These are phyloP conservation scores for Kazachstania psychrophila DNA, from an alignment of 805 yeast genomes.

Conservation along the genomic window DNA sequence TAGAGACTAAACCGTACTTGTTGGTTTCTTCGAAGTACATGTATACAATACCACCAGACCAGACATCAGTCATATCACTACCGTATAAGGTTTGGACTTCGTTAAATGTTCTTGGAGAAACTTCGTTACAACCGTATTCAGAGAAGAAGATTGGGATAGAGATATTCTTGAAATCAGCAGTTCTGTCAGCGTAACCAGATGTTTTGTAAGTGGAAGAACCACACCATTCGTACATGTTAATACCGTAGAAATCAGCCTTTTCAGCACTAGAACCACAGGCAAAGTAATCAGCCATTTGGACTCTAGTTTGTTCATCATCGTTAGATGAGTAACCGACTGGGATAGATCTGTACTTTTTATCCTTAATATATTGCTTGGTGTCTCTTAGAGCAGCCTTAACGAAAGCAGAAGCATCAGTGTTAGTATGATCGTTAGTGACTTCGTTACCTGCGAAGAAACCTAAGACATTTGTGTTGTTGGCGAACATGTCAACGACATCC, in stretches of 20 bases:
- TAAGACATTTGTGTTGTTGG: slow-evolving; percentile 58
- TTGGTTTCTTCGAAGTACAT: slow-evolving; percentile 74
- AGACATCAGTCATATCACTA: slow-evolving; percentile 64
- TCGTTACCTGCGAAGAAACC: slow-evolving; percentile 87
- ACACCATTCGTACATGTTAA: slow-evolving; percentile 88
- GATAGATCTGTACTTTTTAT: slow-evolving; percentile 52
- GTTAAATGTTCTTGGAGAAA: slow-evolving; percentile 59
- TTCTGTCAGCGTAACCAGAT: slow-evolving; percentile 62
- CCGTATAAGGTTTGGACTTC: slow-evolving; percentile 62
- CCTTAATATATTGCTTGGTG: slow-evolving; percentile 55
- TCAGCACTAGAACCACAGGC: slow-evolving; percentile 60
- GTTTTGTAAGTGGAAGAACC: slow-evolving; percentile 47
- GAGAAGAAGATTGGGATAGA: slow-evolving; percentile 71
- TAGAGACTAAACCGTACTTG: slow-evolving; percentile 62
- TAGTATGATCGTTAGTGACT: slow-evolving; percentile 57
- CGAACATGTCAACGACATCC: slow-evolving; percentile 57
- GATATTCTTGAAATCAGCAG: slow-evolving; percentile 53
- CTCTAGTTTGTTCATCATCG: slow-evolving; percentile 62
- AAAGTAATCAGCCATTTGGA: slow-evolving; percentile 61
- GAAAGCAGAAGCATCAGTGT: slow-evolving; percentile 69
- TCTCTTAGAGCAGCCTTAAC: slow-evolving; percentile 82
- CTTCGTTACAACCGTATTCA: slow-evolving; percentile 73
- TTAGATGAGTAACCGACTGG: slow-evolving; percentile 81
- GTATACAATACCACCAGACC: slow-evolving; percentile 88
- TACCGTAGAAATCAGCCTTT: slow-evolving; percentile 75